These are phyloP conservation scores for Hordeum marinum DNA, from an alignment of 176 grass and related monocot genomes.

Conservation along the genomic window DNA sequence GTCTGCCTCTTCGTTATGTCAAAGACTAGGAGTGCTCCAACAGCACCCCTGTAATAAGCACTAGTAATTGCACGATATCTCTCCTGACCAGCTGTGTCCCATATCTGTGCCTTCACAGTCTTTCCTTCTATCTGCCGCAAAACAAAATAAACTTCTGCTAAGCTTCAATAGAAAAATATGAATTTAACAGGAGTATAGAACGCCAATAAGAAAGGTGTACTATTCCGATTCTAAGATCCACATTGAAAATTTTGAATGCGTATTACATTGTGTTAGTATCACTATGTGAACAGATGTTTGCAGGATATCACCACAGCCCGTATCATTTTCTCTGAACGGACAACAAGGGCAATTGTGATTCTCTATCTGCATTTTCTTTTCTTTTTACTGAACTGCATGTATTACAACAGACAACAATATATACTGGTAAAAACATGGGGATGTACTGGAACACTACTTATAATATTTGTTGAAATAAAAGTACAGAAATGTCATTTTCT, in stretches of 20 bases:
- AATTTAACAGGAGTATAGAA: background rate
- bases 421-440: background rate
- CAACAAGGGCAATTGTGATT: background rate
- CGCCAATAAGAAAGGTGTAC: background rate
- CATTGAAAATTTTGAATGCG: background rate
- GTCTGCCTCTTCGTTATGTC: constrained; percentile 69
- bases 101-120: constrained; percentile 67
- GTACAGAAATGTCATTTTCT: background rate
- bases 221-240: background rate
- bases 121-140: constrained; percentile 48
- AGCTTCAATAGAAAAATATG: constrained; percentile 1
- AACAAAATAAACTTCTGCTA: background rate
- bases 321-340: background rate
- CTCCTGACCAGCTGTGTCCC: constrained; percentile 70
- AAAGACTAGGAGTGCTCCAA: constrained; percentile 51
- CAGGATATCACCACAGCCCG: background rate
- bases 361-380: background rate
- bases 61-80: constrained; percentile 77
- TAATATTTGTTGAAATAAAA: background rate
- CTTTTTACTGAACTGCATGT: background rate
- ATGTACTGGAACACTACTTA: background rate
- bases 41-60: constrained; percentile 56
- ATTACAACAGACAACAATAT: background rate
- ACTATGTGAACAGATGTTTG: background rate
- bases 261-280: background rate